A percentile compares a stretch with the other conserved stretches of the same genome.
phyloP scores from a whole-genome alignment of 1,284 basidiomycete genomes.

The Agaricales sp. region DNA sequence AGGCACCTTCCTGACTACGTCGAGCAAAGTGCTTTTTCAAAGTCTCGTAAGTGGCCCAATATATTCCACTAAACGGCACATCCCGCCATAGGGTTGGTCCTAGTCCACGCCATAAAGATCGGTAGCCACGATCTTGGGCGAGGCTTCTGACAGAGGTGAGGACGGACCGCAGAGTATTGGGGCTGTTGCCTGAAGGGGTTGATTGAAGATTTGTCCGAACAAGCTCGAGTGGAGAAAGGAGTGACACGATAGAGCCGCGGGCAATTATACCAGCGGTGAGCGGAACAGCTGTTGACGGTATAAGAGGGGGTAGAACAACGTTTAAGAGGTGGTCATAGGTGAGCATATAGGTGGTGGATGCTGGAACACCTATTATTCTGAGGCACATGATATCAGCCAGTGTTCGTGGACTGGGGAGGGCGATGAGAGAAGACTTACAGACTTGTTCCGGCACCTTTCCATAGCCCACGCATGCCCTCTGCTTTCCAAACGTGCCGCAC shows the following conservation, averaged over 20 bases:
- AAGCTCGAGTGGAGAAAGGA: constrained; percentile 88
- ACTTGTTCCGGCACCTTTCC: constrained; percentile 86
- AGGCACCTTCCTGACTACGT: constrained; percentile 50
- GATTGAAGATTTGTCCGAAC: constrained; percentile 92
- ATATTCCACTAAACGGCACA: constrained; percentile 92
- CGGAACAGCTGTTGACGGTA: constrained; percentile 43
- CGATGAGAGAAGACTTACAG: constrained; percentile 45
- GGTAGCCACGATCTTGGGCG: constrained; percentile 53
- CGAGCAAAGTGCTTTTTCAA: constrained; percentile 46
- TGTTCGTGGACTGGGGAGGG: constrained; percentile 3
- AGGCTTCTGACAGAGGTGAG: constrained; percentile 51
- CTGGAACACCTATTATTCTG: constrained; percentile 87
- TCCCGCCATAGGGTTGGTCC: constrained; percentile 93
- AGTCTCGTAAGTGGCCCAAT: constrained; percentile 76
- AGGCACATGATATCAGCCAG: constrained; percentile 13
- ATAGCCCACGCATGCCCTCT: constrained; percentile 72
- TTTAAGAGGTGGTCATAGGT: constrained; percentile 88
- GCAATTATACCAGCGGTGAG: constrained; percentile 79
- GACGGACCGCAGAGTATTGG: constrained; percentile 67
- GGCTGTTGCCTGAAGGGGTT: constrained; percentile 59
- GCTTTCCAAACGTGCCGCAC: constrained; percentile 67
- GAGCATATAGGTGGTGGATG: constrained; percentile 91
- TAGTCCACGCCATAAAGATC: constrained; percentile 83
- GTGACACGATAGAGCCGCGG: constrained; percentile 69
- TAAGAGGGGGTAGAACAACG: constrained; percentile 43